A percentile compares a stretch with the other conserved stretches of the same genome.
Evolutionary conservation across 2,329 filamentous ascomycete species (phyloP).

Genomic region (Plenodomus biglobosus): DNA sequence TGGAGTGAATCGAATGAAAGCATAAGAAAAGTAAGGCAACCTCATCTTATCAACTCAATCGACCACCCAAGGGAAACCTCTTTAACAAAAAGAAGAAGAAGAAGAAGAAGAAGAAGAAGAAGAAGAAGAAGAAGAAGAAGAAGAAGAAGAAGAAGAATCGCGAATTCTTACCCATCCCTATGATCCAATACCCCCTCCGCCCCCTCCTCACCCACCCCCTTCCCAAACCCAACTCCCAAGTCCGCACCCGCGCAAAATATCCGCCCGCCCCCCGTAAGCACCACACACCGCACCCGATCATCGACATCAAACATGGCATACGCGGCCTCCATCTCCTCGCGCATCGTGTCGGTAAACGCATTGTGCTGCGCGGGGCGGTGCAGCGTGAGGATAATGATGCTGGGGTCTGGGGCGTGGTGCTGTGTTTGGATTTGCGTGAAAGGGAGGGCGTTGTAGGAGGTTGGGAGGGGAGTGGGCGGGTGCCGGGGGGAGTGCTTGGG

Average conservation of each 20-base stretch:
- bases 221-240: slow-evolving; percentile 55
- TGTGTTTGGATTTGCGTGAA: slow-evolving; percentile 47
- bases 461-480: slow-evolving; percentile 35
- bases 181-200: slow-evolving; percentile 52
- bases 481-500: slow-evolving; percentile 17
- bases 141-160: neutral
- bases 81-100: neutral
- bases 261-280: slow-evolving; percentile 56
- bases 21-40: no score
- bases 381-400: slow-evolving; percentile 64
- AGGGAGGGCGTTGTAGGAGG: slow-evolving; percentile 45
- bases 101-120: neutral
- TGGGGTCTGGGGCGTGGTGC: slow-evolving; percentile 49
- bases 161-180: slow-evolving; percentile 52
- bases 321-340: slow-evolving; percentile 59
- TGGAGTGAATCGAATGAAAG: no score
- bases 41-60: no score
- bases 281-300: slow-evolving; percentile 56
- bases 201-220: slow-evolving; percentile 43
- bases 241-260: slow-evolving; percentile 62
- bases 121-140: neutral
- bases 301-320: slow-evolving; percentile 57
- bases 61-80: no score
- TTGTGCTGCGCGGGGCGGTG: slow-evolving; percentile 67
- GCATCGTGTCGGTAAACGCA: slow-evolving; percentile 69